Percentiles rank a stretch among this genome's conserved stretches.
Evolutionary conservation across 2,329 filamentous ascomycete species (phyloP).

Genomic region (Sporothrix pallida): DNA sequence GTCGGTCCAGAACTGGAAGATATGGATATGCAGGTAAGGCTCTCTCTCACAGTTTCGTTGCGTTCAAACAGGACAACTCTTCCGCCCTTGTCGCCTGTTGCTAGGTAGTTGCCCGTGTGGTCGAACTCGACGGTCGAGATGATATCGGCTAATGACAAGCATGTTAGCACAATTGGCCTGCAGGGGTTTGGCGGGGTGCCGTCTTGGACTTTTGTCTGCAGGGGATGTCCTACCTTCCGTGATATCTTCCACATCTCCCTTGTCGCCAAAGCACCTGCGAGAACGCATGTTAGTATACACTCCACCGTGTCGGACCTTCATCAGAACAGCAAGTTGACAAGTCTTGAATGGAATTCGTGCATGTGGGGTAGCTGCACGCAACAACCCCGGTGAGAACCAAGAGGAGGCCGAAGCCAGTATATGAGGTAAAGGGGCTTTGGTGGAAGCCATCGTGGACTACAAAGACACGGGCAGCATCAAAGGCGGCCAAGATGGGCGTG

Average conservation of each 20-base stretch:
- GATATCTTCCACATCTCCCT: conserved; percentile 98
- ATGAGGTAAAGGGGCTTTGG: not conserved
- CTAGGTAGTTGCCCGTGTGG: conserved; percentile 86
- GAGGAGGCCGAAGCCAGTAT: not conserved
- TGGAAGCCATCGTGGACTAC: not conserved
- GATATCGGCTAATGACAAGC: conserved; percentile 70
- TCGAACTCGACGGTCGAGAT: conserved; percentile 92
- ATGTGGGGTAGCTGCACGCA: not conserved
- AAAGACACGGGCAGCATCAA: not conserved
- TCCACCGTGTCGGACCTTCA: too few relatives aligned
- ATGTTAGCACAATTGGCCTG: conserved; percentile 25
- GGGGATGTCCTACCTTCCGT: conserved; percentile 74
- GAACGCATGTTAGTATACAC: conserved; percentile 39
- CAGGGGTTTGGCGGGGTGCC: not conserved
- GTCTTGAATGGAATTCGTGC: not conserved
- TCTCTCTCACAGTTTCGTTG: conserved; percentile 83
- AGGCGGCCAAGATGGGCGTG: not conserved
- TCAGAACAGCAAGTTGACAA: not conserved
- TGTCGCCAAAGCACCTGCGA: conserved; percentile 95
- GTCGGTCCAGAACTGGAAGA: not conserved
- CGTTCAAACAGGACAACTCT: conserved; percentile 86
- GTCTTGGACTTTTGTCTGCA: not conserved
- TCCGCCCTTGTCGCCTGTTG: conserved; percentile 88
- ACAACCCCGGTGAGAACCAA: too few relatives aligned
- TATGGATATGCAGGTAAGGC: not conserved